These are phyloP conservation scores for Cicer judaicum DNA, from an alignment of 306 rosid genomes.

Conservation along the genomic window DNA sequence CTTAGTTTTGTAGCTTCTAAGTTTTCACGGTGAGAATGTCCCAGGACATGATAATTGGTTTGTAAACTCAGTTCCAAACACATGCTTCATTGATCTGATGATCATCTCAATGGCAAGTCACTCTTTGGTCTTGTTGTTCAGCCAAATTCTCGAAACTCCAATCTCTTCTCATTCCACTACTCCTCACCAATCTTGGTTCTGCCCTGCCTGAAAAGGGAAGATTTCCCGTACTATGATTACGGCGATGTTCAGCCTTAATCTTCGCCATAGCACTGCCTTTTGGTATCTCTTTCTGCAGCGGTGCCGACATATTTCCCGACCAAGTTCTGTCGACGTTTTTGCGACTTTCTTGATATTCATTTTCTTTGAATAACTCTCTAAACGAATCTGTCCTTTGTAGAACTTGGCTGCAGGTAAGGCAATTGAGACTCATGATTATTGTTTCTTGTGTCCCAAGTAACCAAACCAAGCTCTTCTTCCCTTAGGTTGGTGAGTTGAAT, in stretches of 20 bases:
- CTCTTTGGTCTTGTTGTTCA: constrained; percentile 40
- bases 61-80: too few species aligned
- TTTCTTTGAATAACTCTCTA: constrained; percentile 32
- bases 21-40: too few species aligned
- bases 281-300: background rate
- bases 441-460: constrained; percentile 43
- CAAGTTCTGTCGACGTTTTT: constrained; percentile 54
- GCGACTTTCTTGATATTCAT: constrained; percentile 18
- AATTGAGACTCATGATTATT: constrained; percentile 63
- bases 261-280: constrained; percentile 26
- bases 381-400: constrained; percentile 61
- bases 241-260: constrained; percentile 51
- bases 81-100: background rate
- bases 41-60: too few species aligned
- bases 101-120: constrained; percentile 34
- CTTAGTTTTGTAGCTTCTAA: too few species aligned
- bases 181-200: constrained; percentile 63
- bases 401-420: constrained; percentile 60
- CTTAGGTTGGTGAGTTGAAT: constrained; percentile 27
- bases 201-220: constrained; percentile 38
- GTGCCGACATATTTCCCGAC: constrained; percentile 54
- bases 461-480: constrained; percentile 33
- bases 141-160: constrained; percentile 81
- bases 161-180: constrained; percentile 89
- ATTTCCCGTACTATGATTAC: constrained; percentile 46